phyloP scores from a whole-genome alignment of 495 filamentous ascomycete species.

The Tuber umbilicatum region DNA sequence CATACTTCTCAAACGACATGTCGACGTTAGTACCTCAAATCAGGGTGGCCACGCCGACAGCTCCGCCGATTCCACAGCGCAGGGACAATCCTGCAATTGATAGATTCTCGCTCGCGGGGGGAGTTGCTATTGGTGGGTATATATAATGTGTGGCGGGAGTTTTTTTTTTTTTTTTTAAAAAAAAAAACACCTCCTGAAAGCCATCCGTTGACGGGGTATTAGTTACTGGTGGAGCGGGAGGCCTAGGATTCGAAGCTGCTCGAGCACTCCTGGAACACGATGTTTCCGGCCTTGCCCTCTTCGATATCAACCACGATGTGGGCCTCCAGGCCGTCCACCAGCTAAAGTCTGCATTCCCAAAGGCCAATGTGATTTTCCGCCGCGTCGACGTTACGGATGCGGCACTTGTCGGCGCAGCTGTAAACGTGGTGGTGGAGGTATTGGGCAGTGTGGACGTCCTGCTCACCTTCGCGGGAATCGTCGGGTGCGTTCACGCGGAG shows the following conservation, averaged over 20 bases:
- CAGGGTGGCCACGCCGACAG: conserved; percentile 14
- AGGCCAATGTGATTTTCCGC: conserved; percentile 46
- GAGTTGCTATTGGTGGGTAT: conserved; percentile 23
- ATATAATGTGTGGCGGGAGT: background rate
- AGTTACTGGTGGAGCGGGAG: conserved; percentile 65
- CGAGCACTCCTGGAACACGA: conserved; percentile 69
- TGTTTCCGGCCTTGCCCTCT: conserved; percentile 53
- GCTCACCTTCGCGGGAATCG: conserved; percentile 62
- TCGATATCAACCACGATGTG: conserved; percentile 51
- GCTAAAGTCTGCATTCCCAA: conserved; percentile 52
- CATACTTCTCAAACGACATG: background rate
- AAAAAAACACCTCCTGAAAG: background rate
- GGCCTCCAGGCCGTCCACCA: conserved; percentile 43
- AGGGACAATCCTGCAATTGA: conserved; percentile 17
- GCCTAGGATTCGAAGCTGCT: conserved; percentile 55
- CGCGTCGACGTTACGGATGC: conserved; percentile 57
- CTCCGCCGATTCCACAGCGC: conserved; percentile 11
- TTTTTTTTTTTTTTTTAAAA: background rate
- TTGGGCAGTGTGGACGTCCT: conserved; percentile 56
- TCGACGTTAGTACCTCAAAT: conserved; percentile 21
- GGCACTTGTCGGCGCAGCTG: conserved; percentile 47
- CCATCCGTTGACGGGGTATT: background rate
- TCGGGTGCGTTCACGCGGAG: conserved; percentile 53
- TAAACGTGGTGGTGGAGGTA: conserved; percentile 43
- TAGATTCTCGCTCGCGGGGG: conserved; percentile 24